These are phyloP conservation scores for Fusarium nanum DNA, from an alignment of 2,329 filamentous ascomycete species.

Conservation along the genomic window DNA sequence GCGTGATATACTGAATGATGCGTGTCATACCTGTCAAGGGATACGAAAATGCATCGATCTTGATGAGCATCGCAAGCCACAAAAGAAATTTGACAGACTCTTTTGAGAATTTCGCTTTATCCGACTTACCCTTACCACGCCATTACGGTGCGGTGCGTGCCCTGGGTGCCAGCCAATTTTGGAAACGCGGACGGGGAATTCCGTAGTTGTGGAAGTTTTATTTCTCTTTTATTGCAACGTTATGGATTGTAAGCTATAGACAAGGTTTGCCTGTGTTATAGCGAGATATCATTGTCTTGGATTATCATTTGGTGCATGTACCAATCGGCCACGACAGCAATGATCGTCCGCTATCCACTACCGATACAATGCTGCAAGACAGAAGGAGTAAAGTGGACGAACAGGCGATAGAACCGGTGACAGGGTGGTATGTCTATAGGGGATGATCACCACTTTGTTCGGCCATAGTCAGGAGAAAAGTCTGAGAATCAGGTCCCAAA, in stretches of 20 bases:
- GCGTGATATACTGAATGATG: background rate
- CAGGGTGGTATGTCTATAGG: background rate
- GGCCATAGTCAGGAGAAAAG: constrained; percentile 1
- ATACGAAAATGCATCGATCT: background rate
- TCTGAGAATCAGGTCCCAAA: background rate
- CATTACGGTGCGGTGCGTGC: background rate
- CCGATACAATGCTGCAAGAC: background rate
- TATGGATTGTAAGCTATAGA: background rate
- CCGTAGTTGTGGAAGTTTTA: background rate
- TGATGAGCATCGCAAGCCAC: background rate
- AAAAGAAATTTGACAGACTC: background rate
- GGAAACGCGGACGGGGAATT: background rate
- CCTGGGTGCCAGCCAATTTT: background rate
- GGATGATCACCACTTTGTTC: background rate
- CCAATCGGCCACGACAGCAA: background rate
- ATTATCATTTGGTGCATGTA: background rate
- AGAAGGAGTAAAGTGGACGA: background rate
- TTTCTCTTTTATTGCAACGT: background rate
- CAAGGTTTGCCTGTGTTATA: background rate
- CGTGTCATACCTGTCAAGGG: background rate
- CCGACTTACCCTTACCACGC: background rate
- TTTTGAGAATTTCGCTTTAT: background rate
- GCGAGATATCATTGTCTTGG: background rate
- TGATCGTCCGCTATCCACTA: background rate
- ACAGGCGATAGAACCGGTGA: background rate